A percentile compares a stretch with the other conserved stretches of the same genome.
Conservation (phyloP, 805 yeast genomes). For the Vanderwaltozyma polyspora region DNA sequence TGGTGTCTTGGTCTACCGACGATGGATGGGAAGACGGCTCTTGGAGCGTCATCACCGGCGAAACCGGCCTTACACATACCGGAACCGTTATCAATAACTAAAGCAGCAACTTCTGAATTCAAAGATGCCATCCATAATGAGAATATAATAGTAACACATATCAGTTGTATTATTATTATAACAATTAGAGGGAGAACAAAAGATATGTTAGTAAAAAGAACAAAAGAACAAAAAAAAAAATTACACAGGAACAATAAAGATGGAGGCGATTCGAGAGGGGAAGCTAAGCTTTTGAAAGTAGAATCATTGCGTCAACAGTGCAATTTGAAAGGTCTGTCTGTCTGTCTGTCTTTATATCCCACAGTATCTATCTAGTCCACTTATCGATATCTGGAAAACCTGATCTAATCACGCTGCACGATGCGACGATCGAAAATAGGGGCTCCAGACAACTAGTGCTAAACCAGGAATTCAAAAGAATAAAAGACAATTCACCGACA, state of each 20-base stretch:
- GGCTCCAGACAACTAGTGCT: too few relatives aligned
- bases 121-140: background rate
- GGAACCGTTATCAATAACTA: constrained; percentile 98
- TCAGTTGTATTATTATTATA: background rate
- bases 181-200: background rate
- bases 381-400: too few relatives aligned
- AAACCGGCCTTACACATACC: constrained; percentile 99
- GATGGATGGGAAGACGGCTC: constrained; percentile 99
- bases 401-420: too few relatives aligned
- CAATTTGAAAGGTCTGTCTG: too few relatives aligned
- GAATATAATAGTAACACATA: background rate
- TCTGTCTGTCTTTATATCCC: too few relatives aligned
- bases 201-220: constrained; percentile 1
- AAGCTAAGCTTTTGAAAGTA: too few relatives aligned
- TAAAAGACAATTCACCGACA: too few relatives aligned
- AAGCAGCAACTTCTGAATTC: constrained; percentile 29
- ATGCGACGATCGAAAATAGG: too few relatives aligned
- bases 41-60: constrained; percentile 99
- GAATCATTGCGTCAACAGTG: too few relatives aligned
- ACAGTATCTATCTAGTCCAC: too few relatives aligned
- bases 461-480: too few relatives aligned
- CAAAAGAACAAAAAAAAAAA: background rate
- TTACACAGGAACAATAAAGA: background rate
- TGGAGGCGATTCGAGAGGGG: background rate
- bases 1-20: constrained; percentile 99